Evolutionary conservation across 225 moss, liverwort and hornwort species (phyloP), one percentile per base, ranked within the genome.

Genomic region (Sphagnum tenellum): DNA sequence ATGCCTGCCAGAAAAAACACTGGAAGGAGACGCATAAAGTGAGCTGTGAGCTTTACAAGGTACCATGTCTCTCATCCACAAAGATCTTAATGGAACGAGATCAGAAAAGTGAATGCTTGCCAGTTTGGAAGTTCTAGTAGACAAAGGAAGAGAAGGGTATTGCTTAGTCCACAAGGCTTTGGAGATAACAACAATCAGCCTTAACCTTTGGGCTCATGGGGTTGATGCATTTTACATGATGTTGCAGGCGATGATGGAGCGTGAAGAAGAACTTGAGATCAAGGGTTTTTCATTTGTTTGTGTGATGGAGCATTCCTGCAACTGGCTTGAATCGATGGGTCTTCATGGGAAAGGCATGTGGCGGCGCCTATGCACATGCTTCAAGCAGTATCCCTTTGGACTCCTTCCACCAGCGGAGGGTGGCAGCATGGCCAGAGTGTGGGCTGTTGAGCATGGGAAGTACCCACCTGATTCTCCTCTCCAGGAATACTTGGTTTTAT

Each of bases 11-110:
- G 66, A 85, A 81, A 66, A 80, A 81, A 65, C 81, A 85, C 64
- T 85, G 85, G 85, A 78, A 78, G 64, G 81, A 85, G 66, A 75
- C 78, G 65, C 85, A 85, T 64, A 85, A 79, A 74, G 78, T 81
- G 7, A 75, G 77, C 56, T 85, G 85, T 63, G 85, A 85, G 73
- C 78, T 85, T 46, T 85, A 78, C 66, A 83, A 83, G 82, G 82
- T 83, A 56, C 52, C 46, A 3, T 29, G 29, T 29, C 29, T 29
- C 29, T 29, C 29, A 29, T 29, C 29, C 29, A 29, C 29, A 29
- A 29, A 29, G 29, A 29, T 29, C 29, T 29, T 29, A 29, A 29
- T 29, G 29, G 29, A 29, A 29, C 29, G 29, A 1, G 29, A 29
- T 29, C 29, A 29, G 29, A 29, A 29, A 29, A 29, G 29, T 29